phyloP scores from a whole-genome alignment of 768 basidiomycete species.

The Leucosporidium creatinivorum region DNA sequence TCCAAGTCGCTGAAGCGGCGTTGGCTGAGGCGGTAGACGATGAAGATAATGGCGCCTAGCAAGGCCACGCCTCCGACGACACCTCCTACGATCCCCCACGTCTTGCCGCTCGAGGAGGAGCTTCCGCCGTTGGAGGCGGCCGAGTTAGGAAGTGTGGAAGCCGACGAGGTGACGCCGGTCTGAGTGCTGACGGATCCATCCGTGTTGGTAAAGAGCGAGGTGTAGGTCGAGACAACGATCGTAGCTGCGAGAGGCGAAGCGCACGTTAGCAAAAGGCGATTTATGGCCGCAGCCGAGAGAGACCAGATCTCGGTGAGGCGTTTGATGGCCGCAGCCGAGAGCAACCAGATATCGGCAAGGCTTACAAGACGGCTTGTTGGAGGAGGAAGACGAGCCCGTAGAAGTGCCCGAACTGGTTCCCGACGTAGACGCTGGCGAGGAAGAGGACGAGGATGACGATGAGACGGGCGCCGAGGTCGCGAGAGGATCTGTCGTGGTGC shows the following conservation, averaged over 20 bases:
- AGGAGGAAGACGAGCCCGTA: too few relatives aligned
- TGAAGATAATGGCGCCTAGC: constrained; percentile 22
- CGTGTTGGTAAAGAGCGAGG: constrained; percentile 12
- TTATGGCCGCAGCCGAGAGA: too few relatives aligned
- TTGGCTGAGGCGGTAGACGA: constrained; percentile 29
- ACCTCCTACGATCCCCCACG: constrained; percentile 31
- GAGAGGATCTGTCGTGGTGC: neutral
- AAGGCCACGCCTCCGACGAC: constrained; percentile 31
- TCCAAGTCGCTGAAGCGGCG: constrained; percentile 33
- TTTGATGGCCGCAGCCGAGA: too few relatives aligned
- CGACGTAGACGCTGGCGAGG: too few relatives aligned
- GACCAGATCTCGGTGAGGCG: too few relatives aligned
- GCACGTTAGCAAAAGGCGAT: too few relatives aligned
- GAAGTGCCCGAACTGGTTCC: too few relatives aligned
- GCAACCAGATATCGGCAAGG: too few relatives aligned
- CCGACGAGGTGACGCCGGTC: constrained; percentile 6
- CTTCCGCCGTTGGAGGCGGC: constrained; percentile 1
- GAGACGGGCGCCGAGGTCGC: neutral
- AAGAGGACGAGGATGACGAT: too few relatives aligned
- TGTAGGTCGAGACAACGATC: neutral
- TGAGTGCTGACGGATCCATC: constrained; percentile 16
- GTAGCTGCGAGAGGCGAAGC: neutral
- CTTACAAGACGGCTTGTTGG: too few relatives aligned
- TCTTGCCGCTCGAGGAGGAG: constrained; percentile 7
- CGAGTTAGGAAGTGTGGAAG: constrained; percentile 1